Conservation (phyloP, 2,329 filamentous ascomycete species). For the Neobulgaria alba region DNA sequence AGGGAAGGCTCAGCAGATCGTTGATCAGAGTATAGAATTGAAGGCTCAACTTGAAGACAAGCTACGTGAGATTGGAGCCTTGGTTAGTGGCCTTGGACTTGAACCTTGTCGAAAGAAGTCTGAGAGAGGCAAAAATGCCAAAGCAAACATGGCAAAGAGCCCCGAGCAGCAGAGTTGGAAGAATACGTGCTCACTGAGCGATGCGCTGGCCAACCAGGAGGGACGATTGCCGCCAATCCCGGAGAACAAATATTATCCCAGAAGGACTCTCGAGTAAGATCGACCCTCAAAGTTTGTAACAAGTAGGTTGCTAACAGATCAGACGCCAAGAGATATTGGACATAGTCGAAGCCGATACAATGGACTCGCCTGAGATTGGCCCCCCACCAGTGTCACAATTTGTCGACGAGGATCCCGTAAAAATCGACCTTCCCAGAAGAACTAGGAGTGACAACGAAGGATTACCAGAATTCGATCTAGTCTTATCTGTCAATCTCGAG, state of each 20-base stretch:
- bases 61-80: slow-evolving; percentile 57
- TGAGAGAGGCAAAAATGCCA: slow-evolving; percentile 29
- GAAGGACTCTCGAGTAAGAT: slow-evolving; percentile 59
- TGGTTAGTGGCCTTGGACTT: slow-evolving; percentile 57
- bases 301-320: slow-evolving; percentile 11
- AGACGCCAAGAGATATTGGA: slow-evolving; percentile 26
- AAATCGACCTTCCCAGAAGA: slow-evolving; percentile 40
- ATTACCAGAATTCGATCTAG: slow-evolving; percentile 14
- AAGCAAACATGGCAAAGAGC: slow-evolving; percentile 33
- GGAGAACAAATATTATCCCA: slow-evolving; percentile 60
- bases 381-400: slow-evolving; percentile 51
- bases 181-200: slow-evolving; percentile 31
- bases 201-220: slow-evolving; percentile 28
- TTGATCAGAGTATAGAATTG: slow-evolving; percentile 60
- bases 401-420: slow-evolving; percentile 47
- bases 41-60: slow-evolving; percentile 65
- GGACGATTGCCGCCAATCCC: slow-evolving; percentile 54
- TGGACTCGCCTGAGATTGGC: slow-evolving; percentile 61
- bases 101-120: slow-evolving; percentile 46
- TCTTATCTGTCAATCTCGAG: slow-evolving; percentile 26
- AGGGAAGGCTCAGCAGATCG: slow-evolving; percentile 48
- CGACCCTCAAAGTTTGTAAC: no score
- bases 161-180: slow-evolving; percentile 47
- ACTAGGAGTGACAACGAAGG: slow-evolving; percentile 14
- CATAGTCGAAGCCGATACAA: slow-evolving; percentile 28